Evolutionary conservation across 306 rosid species (phyloP), one percentile per base, ranked within the genome.

Genomic region (Glycyrrhiza uralensis): DNA sequence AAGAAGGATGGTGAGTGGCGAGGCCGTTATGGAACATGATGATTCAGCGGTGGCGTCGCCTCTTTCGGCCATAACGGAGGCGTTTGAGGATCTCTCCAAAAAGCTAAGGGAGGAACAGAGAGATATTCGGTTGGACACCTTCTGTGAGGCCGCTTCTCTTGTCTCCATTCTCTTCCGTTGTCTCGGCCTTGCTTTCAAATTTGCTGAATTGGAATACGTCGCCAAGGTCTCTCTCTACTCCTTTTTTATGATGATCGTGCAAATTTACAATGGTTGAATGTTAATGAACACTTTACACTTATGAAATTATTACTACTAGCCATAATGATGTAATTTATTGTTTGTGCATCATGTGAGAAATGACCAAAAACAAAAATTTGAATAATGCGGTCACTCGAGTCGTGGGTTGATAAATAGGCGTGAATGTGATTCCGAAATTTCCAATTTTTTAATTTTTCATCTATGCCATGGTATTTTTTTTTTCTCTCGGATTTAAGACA

Each of bases 111-210:
- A 17, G 3, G 19, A 47, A n/a, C 56, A 39, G n/a, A n/a, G n/a
- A n/a, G n/a, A n/a, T 19, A 71, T 91, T 71, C 84, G 85, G 0
- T 73, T 91, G 76, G 89, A 82, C 57, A 63, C 51, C 0, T 85
- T 94, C 64, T 94, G 95, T 41, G 72, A 89, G 1, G 87, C 89
- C 18, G 89, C 89, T 36, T 82, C 90, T 68, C 78, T 67, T 17
- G 84, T 91, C 24, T 87, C 97, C 32, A 74, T 89, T 57, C 98
- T 94, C 70, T 91, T 94, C 54, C 81, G 84, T 58, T 86, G 72
- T 66, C 98, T 94, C 29, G 98, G 98, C 56, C 76, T 91, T 2
- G 97, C 98, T 62, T 94, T 94, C 88, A 94, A 91, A 76, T 94
- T 94, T 66, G 98, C 97, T 28, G 98, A 94, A 87, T 44, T 79